Percentiles rank a stretch among this genome's conserved stretches.
Conservation (phyloP, 352 stramenopile genomes). For the Phytophthora capsici region DNA sequence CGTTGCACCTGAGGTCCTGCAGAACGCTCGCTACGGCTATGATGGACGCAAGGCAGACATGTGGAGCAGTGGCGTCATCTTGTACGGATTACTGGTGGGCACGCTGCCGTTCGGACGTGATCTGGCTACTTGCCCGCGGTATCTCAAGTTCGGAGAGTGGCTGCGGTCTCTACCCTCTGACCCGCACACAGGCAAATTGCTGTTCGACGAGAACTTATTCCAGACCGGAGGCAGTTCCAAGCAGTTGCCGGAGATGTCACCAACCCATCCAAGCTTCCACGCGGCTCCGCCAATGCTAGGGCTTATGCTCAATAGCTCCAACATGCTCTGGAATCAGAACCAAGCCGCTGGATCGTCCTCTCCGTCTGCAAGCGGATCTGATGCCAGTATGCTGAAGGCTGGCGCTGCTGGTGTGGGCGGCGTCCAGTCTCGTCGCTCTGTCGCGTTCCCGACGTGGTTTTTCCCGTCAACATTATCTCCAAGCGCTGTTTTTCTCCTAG, state of each 20-base stretch:
- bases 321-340: conserved; percentile 45
- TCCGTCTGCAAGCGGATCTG: conserved; percentile 23
- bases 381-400: conserved; percentile 28
- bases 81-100: conserved; percentile 93
- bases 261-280: conserved; percentile 34
- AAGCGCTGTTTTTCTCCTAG: conserved; percentile 68
- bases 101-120: conserved; percentile 97
- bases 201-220: conserved; percentile 64
- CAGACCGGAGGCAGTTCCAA: conserved; percentile 31
- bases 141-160: conserved; percentile 96
- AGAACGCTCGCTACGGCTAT: conserved; percentile 89
- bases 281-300: conserved; percentile 42
- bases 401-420: conserved; percentile 26
- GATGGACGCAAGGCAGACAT: conserved; percentile 93
- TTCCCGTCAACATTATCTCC: conserved; percentile 82
- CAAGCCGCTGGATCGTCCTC: conserved; percentile 29
- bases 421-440: conserved; percentile 40
- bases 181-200: conserved; percentile 66
- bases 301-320: conserved; percentile 45
- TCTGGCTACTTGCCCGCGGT: conserved; percentile 92
- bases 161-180: conserved; percentile 71
- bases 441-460: conserved; percentile 84
- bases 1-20: conserved; percentile 95
- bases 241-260: conserved; percentile 29
- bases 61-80: conserved; percentile 94